Percentiles rank a stretch among this genome's conserved stretches.
Evolutionary conservation across 2,329 filamentous ascomycete species (phyloP).

Genomic region (Diaporthe amygdali): DNA sequence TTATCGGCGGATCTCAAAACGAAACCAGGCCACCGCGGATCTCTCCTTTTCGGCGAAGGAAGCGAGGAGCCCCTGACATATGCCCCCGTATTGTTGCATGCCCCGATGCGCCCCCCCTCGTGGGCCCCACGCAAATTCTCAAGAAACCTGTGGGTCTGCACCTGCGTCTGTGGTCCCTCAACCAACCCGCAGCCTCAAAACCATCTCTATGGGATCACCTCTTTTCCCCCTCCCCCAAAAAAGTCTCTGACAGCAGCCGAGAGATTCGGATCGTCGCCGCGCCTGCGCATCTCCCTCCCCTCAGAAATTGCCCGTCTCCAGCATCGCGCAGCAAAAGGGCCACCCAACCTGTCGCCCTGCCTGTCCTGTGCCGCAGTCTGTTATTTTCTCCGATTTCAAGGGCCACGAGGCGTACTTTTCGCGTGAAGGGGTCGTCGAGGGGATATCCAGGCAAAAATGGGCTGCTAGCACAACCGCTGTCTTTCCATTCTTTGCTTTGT

Average conservation of each 20-base stretch:
- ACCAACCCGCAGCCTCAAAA: not conserved
- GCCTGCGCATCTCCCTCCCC: slow-evolving; percentile 6
- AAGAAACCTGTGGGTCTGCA: slow-evolving; percentile 4
- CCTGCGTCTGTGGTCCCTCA: not conserved
- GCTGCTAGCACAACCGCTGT: slow-evolving; percentile 14
- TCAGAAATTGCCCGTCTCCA: slow-evolving; percentile 1
- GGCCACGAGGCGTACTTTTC: slow-evolving; percentile 5
- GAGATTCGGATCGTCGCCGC: slow-evolving; percentile 25
- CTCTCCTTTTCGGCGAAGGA: slow-evolving; percentile 8
- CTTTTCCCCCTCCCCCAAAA: not conserved
- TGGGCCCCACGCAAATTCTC: slow-evolving; percentile 1
- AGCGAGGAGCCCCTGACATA: slow-evolving; percentile 11
- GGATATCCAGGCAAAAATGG: slow-evolving; percentile 18
- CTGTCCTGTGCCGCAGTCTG: not conserved
- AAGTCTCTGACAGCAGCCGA: slow-evolving; percentile 5
- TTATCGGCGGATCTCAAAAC: slow-evolving; percentile 14
- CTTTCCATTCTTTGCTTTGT: not conserved
- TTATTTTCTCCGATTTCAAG: not conserved
- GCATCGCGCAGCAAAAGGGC: not conserved
- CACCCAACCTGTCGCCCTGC: not conserved
- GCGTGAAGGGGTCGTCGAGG: not conserved
- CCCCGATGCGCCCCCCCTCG: slow-evolving; percentile 6
- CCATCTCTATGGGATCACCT: not conserved
- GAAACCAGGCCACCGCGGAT: not conserved
- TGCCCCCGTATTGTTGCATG: slow-evolving; percentile 12